Conservation (phyloP, 2,329 filamentous ascomycete genomes). For the Intubia oerlemansii region DNA sequence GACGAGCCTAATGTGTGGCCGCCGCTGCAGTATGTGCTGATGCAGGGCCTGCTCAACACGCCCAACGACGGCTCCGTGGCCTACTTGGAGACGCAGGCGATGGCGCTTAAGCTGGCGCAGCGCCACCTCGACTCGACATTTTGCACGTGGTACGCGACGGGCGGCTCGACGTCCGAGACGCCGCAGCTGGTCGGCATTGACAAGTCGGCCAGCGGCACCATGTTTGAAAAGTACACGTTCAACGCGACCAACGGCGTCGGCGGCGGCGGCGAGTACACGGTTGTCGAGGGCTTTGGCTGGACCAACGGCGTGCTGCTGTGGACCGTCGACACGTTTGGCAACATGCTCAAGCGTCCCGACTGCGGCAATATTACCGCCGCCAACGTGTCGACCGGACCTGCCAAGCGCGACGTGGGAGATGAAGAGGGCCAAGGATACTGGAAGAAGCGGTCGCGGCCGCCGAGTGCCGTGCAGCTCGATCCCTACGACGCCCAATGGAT, state of each 20-base stretch:
- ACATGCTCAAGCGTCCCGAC: slow-evolving; percentile 30
- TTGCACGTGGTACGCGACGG: slow-evolving; percentile 49
- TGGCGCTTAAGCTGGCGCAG: slow-evolving; percentile 38
- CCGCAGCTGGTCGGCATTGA: slow-evolving; percentile 27
- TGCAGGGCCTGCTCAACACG: slow-evolving; percentile 37
- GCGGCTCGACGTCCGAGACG: slow-evolving; percentile 32
- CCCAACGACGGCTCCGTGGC: slow-evolving; percentile 14
- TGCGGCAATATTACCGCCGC: slow-evolving; percentile 28
- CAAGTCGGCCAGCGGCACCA: slow-evolving; percentile 28
- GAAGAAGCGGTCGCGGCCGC: slow-evolving; percentile 2
- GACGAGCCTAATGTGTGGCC: slow-evolving; percentile 53
- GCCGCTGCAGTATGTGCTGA: slow-evolving; percentile 41
- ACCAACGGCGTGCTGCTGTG: slow-evolving; percentile 48
- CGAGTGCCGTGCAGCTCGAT: slow-evolving; percentile 24
- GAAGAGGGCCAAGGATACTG: no score
- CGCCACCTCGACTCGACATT: slow-evolving; percentile 46
- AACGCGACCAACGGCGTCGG: slow-evolving; percentile 38
- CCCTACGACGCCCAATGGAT: slow-evolving; percentile 23
- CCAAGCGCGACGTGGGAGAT: slow-evolving; percentile 15
- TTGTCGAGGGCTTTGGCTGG: slow-evolving; percentile 52
- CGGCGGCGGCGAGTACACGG: slow-evolving; percentile 44
- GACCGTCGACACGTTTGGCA: slow-evolving; percentile 39
- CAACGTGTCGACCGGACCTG: slow-evolving; percentile 10
- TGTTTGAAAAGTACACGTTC: slow-evolving; percentile 51
- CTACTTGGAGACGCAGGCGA: slow-evolving; percentile 22